Conservation (phyloP, 192 early-diverging fungal genomes). For the Linnemannia exigua region DNA sequence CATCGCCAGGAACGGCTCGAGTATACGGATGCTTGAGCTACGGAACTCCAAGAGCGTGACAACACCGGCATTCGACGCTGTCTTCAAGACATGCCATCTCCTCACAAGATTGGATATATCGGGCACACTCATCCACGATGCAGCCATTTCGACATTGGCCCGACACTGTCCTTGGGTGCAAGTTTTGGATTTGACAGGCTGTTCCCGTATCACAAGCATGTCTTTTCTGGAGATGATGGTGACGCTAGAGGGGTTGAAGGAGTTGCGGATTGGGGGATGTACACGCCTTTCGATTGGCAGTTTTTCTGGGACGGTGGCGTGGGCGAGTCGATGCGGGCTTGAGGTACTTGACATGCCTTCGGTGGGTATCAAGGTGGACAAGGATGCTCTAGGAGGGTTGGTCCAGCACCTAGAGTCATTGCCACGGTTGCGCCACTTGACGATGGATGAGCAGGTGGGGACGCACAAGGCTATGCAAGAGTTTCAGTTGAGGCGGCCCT, state of each 20-base stretch:
- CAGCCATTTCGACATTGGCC: conserved; percentile 11
- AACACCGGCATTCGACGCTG: conserved; percentile 27
- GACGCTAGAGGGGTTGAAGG: neutral
- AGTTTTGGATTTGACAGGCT: conserved; percentile 26
- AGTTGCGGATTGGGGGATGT: conserved; percentile 21
- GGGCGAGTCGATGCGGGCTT: conserved; percentile 19
- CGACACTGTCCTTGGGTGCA: conserved; percentile 19
- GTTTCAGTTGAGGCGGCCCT: neutral
- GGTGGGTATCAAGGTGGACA: conserved; percentile 21
- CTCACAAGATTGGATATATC: conserved; percentile 28
- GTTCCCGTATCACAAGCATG: conserved; percentile 30
- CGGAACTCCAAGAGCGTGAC: conserved; percentile 36
- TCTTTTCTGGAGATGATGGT: conserved; percentile 30
- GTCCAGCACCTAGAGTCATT: conserved; percentile 26
- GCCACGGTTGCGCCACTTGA: neutral
- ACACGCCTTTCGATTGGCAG: conserved; percentile 17
- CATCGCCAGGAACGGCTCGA: conserved; percentile 32
- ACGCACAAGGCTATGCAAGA: neutral
- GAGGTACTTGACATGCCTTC: conserved; percentile 33
- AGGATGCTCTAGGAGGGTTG: conserved; percentile 13
- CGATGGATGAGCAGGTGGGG: conserved; percentile 27
- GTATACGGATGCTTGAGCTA: conserved; percentile 20
- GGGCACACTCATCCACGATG: conserved; percentile 38
- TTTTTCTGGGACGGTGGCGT: conserved; percentile 8
- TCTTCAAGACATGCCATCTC: conserved; percentile 34